Evolutionary conservation across 2,329 filamentous ascomycete species (phyloP).

Genomic region (Dothideomycetidae sp.): DNA sequence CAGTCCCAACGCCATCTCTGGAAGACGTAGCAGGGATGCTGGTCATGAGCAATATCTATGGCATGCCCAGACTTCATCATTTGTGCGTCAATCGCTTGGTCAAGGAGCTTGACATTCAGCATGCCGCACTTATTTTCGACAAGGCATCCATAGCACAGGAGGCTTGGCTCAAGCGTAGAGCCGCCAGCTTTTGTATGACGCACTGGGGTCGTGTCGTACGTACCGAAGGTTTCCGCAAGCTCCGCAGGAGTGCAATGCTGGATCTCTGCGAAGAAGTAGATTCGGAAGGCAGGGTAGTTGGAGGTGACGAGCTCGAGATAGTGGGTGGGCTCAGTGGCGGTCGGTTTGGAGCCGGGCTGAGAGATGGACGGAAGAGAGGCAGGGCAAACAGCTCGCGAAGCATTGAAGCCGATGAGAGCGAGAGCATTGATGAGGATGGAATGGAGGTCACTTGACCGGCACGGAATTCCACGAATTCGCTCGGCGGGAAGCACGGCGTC

Average conservation of each 20-base stretch:
- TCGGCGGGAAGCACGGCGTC: not conserved
- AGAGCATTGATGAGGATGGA: constrained; percentile 19
- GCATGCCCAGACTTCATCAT: constrained; percentile 82
- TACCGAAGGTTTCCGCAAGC: constrained; percentile 68
- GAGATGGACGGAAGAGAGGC: constrained; percentile 30
- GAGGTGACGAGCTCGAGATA: constrained; percentile 65
- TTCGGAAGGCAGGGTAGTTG: constrained; percentile 78
- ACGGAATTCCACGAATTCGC: constrained; percentile 10
- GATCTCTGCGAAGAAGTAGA: constrained; percentile 90
- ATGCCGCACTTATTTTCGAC: constrained; percentile 93
- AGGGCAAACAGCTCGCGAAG: constrained; percentile 29
- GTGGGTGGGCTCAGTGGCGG: constrained; percentile 40
- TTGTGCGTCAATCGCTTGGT: constrained; percentile 82
- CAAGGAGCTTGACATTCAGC: constrained; percentile 83
- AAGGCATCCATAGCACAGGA: constrained; percentile 80
- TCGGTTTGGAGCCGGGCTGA: constrained; percentile 28
- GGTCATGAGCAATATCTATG: constrained; percentile 96
- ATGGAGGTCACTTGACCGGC: constrained; percentile 17
- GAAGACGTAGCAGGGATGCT: constrained; percentile 84
- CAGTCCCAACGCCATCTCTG: constrained; percentile 39
- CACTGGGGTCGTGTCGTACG: constrained; percentile 93
- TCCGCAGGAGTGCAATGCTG: constrained; percentile 67
- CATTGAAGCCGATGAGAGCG: constrained; percentile 17
- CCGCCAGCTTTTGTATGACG: constrained; percentile 75
- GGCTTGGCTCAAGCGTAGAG: constrained; percentile 81